These are phyloP conservation scores for Clarireedia paspali DNA, from an alignment of 2,329 filamentous ascomycete species.

Conservation along the genomic window DNA sequence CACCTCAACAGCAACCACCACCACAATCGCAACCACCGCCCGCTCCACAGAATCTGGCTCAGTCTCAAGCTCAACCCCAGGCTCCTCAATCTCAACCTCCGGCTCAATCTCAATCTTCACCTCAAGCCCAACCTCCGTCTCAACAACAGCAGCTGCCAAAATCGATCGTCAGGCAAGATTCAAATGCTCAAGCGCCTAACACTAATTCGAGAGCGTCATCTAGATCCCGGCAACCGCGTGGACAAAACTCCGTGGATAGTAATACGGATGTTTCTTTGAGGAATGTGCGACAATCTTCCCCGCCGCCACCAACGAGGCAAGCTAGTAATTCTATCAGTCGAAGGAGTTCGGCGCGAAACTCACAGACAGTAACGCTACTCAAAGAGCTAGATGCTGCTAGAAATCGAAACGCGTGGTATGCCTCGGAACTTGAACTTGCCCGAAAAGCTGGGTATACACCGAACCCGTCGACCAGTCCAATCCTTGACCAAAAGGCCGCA, in stretches of 20 bases:
- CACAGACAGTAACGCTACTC: conserved; percentile 59
- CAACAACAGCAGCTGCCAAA: conserved; percentile 38
- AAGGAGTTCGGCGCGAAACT: conserved; percentile 51
- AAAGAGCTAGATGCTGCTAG: conserved; percentile 82
- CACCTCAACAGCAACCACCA: background rate
- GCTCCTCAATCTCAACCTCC: conserved; percentile 1
- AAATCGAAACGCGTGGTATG: conserved; percentile 92
- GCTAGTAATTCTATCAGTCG: conserved; percentile 52
- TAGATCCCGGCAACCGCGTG: conserved; percentile 46
- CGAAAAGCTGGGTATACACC: conserved; percentile 81
- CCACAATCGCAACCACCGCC: background rate
- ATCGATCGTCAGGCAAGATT: conserved; percentile 14
- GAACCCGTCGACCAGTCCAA: conserved; percentile 60
- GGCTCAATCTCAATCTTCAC: background rate
- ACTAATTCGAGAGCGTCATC: conserved; percentile 34
- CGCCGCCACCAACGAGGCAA: conserved; percentile 50
- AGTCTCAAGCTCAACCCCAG: too few relatives aligned
- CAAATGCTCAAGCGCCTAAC: conserved; percentile 20
- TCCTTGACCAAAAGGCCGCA: conserved; percentile 66
- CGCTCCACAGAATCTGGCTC: too few relatives aligned
- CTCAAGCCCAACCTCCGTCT: conserved; percentile 38
- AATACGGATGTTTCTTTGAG: conserved; percentile 46
- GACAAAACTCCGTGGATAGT: conserved; percentile 62
- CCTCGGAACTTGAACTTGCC: conserved; percentile 86
- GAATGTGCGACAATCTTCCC: conserved; percentile 44